Evolutionary conservation across 2,329 filamentous ascomycete species (phyloP).

Genomic region (Cytospora paraplurivora): DNA sequence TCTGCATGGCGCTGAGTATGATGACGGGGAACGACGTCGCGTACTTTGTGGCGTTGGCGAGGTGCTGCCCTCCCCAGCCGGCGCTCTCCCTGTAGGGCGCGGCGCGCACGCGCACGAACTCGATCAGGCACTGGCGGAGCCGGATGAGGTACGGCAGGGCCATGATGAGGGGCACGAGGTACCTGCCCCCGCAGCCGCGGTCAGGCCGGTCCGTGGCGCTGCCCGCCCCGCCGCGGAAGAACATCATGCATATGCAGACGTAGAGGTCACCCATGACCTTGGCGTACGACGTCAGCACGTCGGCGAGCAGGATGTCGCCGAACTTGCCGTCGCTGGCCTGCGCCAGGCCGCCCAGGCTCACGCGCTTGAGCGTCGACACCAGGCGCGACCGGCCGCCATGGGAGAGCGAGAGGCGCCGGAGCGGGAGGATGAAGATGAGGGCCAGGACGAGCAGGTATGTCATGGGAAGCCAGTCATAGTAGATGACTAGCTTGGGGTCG

Average conservation of each 20-base stretch:
- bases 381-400: constrained; percentile 74
- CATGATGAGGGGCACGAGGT: constrained; percentile 83
- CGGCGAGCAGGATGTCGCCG: constrained; percentile 88
- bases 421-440: constrained; percentile 70
- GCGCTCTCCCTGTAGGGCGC: constrained; percentile 55
- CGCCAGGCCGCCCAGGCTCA: constrained; percentile 83
- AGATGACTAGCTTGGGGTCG: constrained; percentile 67
- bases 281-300: constrained; percentile 92
- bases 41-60: constrained; percentile 95
- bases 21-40: constrained; percentile 92
- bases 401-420: constrained; percentile 64
- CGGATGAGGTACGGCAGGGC: constrained; percentile 82
- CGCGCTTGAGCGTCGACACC: constrained; percentile 72
- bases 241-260: constrained; percentile 79
- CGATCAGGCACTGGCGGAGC: constrained; percentile 86
- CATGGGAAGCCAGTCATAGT: constrained; percentile 85
- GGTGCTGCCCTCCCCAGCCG: constrained; percentile 81
- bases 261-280: constrained; percentile 91
- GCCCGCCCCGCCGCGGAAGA: constrained; percentile 67
- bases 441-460: constrained; percentile 75
- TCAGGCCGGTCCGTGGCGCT: constrained; percentile 81
- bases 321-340: constrained; percentile 89
- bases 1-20: constrained; percentile 73
- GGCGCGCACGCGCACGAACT: constrained; percentile 73
- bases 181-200: constrained; percentile 75